phyloP scores from a whole-genome alignment of 352 stramenopile genomes.

The Pythium diclinum region DNA sequence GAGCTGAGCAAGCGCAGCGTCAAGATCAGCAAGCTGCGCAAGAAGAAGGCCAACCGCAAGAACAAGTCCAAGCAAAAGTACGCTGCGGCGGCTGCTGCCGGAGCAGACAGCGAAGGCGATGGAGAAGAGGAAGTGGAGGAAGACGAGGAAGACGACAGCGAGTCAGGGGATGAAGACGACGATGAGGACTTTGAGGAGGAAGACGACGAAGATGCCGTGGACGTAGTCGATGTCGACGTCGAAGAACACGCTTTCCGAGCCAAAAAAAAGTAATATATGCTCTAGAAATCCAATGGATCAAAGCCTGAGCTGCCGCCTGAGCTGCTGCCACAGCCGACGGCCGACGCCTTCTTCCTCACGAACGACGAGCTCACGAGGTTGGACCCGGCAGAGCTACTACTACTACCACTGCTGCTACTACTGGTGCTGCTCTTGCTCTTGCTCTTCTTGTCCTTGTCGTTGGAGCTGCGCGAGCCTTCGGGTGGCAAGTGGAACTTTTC shows the following conservation, averaged over 20 bases:
- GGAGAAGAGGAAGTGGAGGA: conserved; percentile 14
- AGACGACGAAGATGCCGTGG: conserved; percentile 27
- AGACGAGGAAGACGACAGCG: conserved; percentile 18
- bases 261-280: conserved; percentile 22
- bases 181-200: conserved; percentile 24
- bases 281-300: conserved; percentile 25
- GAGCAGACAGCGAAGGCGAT: not conserved
- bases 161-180: conserved; percentile 14
- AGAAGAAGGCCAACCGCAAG: conserved; percentile 59
- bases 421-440: not conserved
- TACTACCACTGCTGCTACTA: not conserved
- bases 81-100: not conserved
- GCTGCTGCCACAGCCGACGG: conserved; percentile 9
- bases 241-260: conserved; percentile 36
- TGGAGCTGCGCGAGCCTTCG: conserved; percentile 50
- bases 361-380: conserved; percentile 28
- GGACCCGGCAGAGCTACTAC: not conserved
- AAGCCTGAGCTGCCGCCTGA: not conserved
- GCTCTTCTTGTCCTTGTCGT: conserved; percentile 18
- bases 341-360: not conserved
- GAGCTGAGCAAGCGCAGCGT: conserved; percentile 47
- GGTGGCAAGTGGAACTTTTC: conserved; percentile 76
- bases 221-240: conserved; percentile 20
- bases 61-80: conserved; percentile 68
- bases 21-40: conserved; percentile 66